Conservation (phyloP, 129 eudicot species). For the Centaurea solstitialis region DNA sequence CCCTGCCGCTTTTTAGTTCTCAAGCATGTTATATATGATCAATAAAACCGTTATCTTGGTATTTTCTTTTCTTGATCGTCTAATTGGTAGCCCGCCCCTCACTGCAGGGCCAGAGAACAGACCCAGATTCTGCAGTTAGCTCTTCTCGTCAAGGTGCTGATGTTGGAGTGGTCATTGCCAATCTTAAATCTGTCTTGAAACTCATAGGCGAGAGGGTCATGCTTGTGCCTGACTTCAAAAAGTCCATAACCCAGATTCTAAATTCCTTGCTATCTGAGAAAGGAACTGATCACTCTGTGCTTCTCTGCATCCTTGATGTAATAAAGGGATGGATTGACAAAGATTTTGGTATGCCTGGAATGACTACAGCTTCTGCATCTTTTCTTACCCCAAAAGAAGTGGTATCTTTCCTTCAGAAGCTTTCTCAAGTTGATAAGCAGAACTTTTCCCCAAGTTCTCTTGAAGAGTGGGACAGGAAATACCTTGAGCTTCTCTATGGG, state of each 20-base stretch:
- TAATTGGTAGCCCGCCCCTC: neutral
- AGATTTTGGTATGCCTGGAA: constrained; percentile 64
- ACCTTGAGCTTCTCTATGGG: constrained; percentile 91
- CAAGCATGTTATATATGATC: neutral
- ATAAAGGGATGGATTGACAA: constrained; percentile 93
- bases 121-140: constrained; percentile 91
- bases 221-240: constrained; percentile 75
- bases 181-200: constrained; percentile 78
- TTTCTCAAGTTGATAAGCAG: constrained; percentile 95
- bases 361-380: constrained; percentile 50
- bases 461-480: constrained; percentile 93
- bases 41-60: neutral
- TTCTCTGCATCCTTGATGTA: constrained; percentile 85
- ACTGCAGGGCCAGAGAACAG: constrained; percentile 75
- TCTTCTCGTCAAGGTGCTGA: constrained; percentile 99
- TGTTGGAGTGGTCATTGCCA: constrained; percentile 76
- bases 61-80: constrained; percentile 7
- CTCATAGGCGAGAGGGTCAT: constrained; percentile 89
- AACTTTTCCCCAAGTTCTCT: constrained; percentile 54
- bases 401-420: constrained; percentile 87
- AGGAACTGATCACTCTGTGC: constrained; percentile 89
- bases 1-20: neutral
- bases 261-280: constrained; percentile 85
- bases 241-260: constrained; percentile 72
- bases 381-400: constrained; percentile 85